Evolutionary conservation across 192 early-diverging fungal species (phyloP).

Genomic region (Coemansia reversa): DNA sequence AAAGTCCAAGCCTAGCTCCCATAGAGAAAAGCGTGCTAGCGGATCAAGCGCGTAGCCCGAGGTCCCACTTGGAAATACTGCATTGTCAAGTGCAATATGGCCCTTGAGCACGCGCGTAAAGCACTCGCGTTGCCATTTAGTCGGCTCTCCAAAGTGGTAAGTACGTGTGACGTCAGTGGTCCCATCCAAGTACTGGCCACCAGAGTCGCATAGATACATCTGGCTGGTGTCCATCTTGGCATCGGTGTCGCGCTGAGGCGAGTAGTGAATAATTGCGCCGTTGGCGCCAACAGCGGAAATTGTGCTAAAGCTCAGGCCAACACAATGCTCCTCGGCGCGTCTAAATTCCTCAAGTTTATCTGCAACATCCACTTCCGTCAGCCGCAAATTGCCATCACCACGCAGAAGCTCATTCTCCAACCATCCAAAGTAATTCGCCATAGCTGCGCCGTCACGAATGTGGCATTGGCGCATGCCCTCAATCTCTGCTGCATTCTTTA

Average conservation of each 20-base stretch:
- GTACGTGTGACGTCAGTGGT: slow-evolving; percentile 99
- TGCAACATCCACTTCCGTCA: slow-evolving; percentile 87
- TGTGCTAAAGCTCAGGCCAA: slow-evolving; percentile 94
- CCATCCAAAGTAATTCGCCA: slow-evolving; percentile 90
- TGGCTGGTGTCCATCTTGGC: slow-evolving; percentile 68
- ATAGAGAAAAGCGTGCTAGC: slow-evolving; percentile 81
- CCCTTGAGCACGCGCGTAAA: slow-evolving; percentile 99
- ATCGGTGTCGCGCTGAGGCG: slow-evolving; percentile 78
- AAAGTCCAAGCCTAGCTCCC: slow-evolving; percentile 92
- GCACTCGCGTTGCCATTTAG: slow-evolving; percentile 81
- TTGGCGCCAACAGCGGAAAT: slow-evolving; percentile 96
- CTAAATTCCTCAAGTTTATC: slow-evolving; percentile 80
- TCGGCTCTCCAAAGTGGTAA: slow-evolving; percentile 82
- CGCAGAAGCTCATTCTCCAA: slow-evolving; percentile 83
- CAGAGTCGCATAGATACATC: slow-evolving; percentile 95
- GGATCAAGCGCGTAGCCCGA: slow-evolving; percentile 89
- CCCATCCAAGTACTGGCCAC: slow-evolving; percentile 94
- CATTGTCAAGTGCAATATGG: slow-evolving; percentile 88
- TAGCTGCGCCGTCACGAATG: slow-evolving; percentile 83
- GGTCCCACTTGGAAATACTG: slow-evolving; percentile 86
- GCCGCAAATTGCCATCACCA: slow-evolving; percentile 55
- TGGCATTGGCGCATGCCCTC: slow-evolving; percentile 93
- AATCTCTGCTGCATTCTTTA: slow-evolving; percentile 90
- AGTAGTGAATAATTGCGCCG: slow-evolving; percentile 97
- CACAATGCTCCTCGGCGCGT: slow-evolving; percentile 73